Evolutionary conservation across 2,329 filamentous ascomycete genomes (phyloP), one percentile per base, ranked within the genome.

Genomic region (Karstenula rhodostoma): DNA sequence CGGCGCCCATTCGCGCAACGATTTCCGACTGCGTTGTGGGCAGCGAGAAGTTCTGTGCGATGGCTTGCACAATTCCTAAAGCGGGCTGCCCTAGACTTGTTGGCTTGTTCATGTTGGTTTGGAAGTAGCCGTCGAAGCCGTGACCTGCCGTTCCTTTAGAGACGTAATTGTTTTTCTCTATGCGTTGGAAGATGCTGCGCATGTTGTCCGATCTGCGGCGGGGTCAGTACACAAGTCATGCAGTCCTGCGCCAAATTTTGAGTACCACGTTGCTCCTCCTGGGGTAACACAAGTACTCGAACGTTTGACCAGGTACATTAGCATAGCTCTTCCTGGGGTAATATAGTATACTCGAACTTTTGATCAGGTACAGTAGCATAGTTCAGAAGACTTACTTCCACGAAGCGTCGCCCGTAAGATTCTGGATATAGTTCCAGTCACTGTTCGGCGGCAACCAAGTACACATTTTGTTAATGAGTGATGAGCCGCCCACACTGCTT

Each of bases 391-490:
- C 47, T 37, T 62, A 68, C 66, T 54, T 75, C 87, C 87, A 90
- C 0, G 84, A 85, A 5, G 73, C 66, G 66, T 90, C 87, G 3
- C 86, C 86, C 1, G 87, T 90, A 42, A 88, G 67, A 17, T 79
- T 76, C 8, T 82, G 82, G 55, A 90, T 85, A 64, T 84, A 77
- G 52, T 86, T 79, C 79, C 85, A 90, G 72, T 90, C 87, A 35
- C 80, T 83, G 37, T 85, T 80, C 53, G 84, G 78, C 0, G 87
- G 87, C 56, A 86, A 82, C 32, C 87, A 78, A 57, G 64, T 66
- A 57, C 64, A 66, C 59, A 58, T 58, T 4, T 85, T 86, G 56
- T 89, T 89, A 72, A 90, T 87, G 37, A 83, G 82, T 0, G 84
- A 82, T 68, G 84, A 86, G 17, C 86, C 86, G 35, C 86, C 85